phyloP scores from a whole-genome alignment of 116 monocot genomes.

The Cymodocea nodosa region DNA sequence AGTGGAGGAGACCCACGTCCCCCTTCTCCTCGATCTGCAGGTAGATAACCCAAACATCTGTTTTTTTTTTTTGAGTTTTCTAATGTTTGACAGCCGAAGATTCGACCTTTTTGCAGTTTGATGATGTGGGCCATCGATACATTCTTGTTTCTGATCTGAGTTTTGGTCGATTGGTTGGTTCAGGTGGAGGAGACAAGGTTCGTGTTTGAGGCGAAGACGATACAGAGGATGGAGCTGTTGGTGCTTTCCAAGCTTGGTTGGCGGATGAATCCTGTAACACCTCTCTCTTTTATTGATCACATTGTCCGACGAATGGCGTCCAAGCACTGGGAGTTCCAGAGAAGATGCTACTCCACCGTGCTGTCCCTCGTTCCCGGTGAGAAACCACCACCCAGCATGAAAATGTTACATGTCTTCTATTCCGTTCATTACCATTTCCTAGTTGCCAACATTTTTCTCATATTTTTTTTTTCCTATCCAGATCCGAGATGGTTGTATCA shows the following conservation, averaged over 20 bases:
- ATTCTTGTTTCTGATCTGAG: background rate
- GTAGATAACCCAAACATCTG: background rate
- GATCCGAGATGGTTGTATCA: constrained; percentile 51
- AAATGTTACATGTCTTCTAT: background rate
- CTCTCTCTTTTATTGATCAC: constrained; percentile 4
- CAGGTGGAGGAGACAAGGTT: constrained; percentile 50
- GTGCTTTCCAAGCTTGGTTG: constrained; percentile 25
- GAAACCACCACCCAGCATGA: background rate
- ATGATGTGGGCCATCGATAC: background rate
- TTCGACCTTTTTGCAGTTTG: background rate
- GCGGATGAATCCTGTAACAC: constrained; percentile 9
- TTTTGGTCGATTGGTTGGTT: constrained; percentile 10
- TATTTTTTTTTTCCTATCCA: background rate
- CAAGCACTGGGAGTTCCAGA: background rate
- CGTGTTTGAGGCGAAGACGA: constrained; percentile 44
- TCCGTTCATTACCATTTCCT: background rate
- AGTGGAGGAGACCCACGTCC: constrained; percentile 66
- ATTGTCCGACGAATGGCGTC: constrained; percentile 2
- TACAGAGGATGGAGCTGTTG: constrained; percentile 48
- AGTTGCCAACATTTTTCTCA: too few species aligned
- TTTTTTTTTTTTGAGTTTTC: background rate
- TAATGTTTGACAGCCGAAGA: background rate
- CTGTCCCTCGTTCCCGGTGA: constrained; percentile 18
- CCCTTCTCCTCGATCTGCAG: constrained; percentile 66
- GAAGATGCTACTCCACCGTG: constrained; percentile 3